Evolutionary conservation across 257 asterid species (phyloP), one percentile per base, ranked within the genome.

Genomic region (Sherardia arvensis): DNA sequence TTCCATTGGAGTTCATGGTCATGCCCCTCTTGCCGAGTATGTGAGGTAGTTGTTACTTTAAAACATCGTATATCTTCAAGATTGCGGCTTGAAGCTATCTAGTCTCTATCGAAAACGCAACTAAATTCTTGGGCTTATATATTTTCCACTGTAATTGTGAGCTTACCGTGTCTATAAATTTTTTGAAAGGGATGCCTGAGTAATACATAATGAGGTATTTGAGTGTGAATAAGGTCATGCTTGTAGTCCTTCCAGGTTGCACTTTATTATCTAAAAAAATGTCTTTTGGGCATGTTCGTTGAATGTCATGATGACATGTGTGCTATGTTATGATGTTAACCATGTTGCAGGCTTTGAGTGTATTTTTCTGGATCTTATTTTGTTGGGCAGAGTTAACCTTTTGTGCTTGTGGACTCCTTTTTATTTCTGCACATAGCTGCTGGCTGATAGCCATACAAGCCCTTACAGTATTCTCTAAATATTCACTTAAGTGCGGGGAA

Each of bases 1-100:
- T 90, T 93, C 75, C 97, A 90, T 76, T 93, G 97, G 99, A 90
- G 95, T 79, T 87, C 96, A 45, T 93, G 97, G 99, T 71, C 84
- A 22, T 93, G 99, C 75, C 95, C 97, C 61, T 93, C 96, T 59
- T 93, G 99, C 80, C 86, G 97, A 57, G 65, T 60, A 58, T 93
- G 97, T 68, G 99, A 93, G 99, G 99, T 93, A 81, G 72, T 53
- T 59, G 12, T 53, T 65, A 40, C 61, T 53, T 48, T 73, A 62
- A 65, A 43, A 61, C 65, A 62, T 66, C 63, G 61, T 63, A 43
- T 51, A 15, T 23, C 27, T 49, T 23, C 10, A 21, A 47, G 22
- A 12, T 20, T 30, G 18, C 21, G 60, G 69, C 54, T 49, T 11
- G 10, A 20, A 48, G 10, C 28, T 47, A 3, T 26, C 5, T 21